Evolutionary conservation across 345 rosid genomes (phyloP), one percentile per base, ranked within the genome.

Genomic region (Gossypium longicalyx): DNA sequence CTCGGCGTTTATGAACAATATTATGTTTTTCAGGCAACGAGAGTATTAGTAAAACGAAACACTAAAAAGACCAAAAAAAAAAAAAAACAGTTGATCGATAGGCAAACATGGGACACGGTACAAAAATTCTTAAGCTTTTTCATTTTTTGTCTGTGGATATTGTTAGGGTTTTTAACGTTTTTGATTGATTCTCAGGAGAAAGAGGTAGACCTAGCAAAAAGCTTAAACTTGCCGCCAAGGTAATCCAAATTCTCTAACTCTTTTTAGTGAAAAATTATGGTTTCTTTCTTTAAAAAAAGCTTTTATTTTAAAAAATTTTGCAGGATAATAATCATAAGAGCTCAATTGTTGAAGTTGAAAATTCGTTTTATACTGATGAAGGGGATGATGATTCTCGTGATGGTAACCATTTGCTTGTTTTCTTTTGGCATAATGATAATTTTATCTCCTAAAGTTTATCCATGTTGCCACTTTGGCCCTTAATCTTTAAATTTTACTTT

Each of bases 191-290:
- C 75, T 73, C 86, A 90, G 98, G 93, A 67, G 97, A 91, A 25
- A 89, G 83, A 76, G 91, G 90, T 63, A 77, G 91, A 73, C 87
- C 89, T 2, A 84, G 77, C 82, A 94, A 94, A 80, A 90, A 87
- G 82, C 74, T 61, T 52, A 90, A 90, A 78, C 81, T 78, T 17
- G 75, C 41, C 41, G 41, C 77, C 34, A 89, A 91, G 94, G 98
- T 91, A 71, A 56, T 64, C 25, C 22, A 23, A 68, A 15, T 13
- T 9, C 41, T 63, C n/a, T 10, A 6, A 4, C 6, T 34, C 41
- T 19, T 61, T 27, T 6, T 61, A 15, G 61, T 16, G 60, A 2
- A 12, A 71, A 20, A 8, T 62, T 2, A 52, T 41, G 25, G 38
- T n/a, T 7, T 20, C 17, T 4, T 27, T 52, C 71, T 7, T 67